Evolutionary conservation across 225 moss, liverwort and hornwort species (phyloP).

Genomic region (Pleurozium schreberi): DNA sequence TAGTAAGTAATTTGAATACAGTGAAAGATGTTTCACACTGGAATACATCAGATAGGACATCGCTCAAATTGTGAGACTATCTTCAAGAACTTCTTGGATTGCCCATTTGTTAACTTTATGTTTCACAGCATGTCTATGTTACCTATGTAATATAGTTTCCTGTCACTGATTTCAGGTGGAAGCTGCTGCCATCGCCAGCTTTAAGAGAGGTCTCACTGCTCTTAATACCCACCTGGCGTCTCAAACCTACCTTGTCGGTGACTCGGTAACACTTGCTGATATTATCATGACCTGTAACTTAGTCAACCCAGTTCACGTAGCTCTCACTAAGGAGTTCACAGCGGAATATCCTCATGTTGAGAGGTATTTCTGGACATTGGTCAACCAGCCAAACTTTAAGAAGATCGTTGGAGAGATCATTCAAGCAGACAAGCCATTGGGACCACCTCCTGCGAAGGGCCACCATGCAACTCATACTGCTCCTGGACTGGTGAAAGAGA

Average conservation of each 20-base stretch:
- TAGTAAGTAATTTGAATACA: too few species aligned
- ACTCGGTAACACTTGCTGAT: conserved; percentile 71
- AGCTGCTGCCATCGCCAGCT: not conserved
- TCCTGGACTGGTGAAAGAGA: not conserved
- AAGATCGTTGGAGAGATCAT: conserved; percentile 50
- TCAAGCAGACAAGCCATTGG: conserved; percentile 30
- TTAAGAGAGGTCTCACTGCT: conserved; percentile 35
- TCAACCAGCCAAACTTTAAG: conserved; percentile 68
- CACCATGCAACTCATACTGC: not conserved
- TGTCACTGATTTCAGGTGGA: conserved; percentile 13
- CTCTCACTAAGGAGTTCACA: conserved; percentile 37
- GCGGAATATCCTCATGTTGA: conserved; percentile 56
- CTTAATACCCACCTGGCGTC: conserved; percentile 30
- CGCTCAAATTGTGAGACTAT: too few species aligned
- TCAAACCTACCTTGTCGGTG: conserved; percentile 63
- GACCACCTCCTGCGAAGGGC: conserved; percentile 6
- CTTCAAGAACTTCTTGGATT: not conserved
- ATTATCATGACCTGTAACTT: conserved; percentile 47
- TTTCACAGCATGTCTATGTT: not conserved
- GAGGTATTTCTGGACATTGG: conserved; percentile 76
- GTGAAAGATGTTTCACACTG: not conserved
- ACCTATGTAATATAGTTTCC: not conserved
- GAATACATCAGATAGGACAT: not conserved
- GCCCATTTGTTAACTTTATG: too few species aligned
- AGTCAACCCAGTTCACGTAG: not conserved